Conservation (phyloP, 177 flowering plant genomes). For the Vitis hybrid region DNA sequence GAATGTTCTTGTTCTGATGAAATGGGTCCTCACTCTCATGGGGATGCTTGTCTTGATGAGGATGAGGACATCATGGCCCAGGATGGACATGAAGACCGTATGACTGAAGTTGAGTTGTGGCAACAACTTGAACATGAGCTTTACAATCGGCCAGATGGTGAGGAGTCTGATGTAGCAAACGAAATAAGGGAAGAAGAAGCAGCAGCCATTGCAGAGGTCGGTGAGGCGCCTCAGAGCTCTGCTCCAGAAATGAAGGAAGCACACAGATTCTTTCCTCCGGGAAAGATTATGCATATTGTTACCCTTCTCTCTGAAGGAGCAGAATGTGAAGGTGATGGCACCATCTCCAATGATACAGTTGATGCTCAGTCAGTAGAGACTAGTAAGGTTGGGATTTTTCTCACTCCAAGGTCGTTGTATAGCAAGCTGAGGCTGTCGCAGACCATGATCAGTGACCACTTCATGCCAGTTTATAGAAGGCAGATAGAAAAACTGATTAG, state of each 20-base stretch:
- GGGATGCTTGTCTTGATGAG: slow-evolving; percentile 28
- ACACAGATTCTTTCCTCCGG: slow-evolving; percentile 89
- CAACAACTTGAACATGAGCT: slow-evolving; percentile 87
- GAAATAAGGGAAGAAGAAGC: slow-evolving; percentile 85
- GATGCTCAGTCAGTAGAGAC: slow-evolving; percentile 23
- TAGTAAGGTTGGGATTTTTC: slow-evolving; percentile 64
- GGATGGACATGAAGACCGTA: slow-evolving; percentile 45
- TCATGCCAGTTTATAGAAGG: slow-evolving; percentile 90
- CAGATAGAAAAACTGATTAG: slow-evolving; percentile 74
- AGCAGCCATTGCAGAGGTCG: slow-evolving; percentile 64
- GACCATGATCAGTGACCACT: slow-evolving; percentile 90
- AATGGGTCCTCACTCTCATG: slow-evolving; percentile 13
- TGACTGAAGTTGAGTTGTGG: slow-evolving; percentile 95
- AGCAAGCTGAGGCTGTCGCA: slow-evolving; percentile 85
- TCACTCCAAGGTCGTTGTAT: slow-evolving; percentile 74
- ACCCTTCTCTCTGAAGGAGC: slow-evolving; percentile 28
- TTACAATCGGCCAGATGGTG: slow-evolving; percentile 34
- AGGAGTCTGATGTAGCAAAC: slow-evolving; percentile 43
- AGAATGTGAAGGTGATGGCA: slow-evolving; percentile 23
- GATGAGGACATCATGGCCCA: slow-evolving; percentile 43
- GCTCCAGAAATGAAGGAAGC: slow-evolving; percentile 61
- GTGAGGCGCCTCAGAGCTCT: slow-evolving; percentile 39
- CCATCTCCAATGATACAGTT: slow-evolving; percentile 26
- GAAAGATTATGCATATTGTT: slow-evolving; percentile 91
- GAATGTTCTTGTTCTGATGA: slow-evolving; percentile 38